Conservation (phyloP, 129 eudicot species). For the Artemisia argyi region DNA sequence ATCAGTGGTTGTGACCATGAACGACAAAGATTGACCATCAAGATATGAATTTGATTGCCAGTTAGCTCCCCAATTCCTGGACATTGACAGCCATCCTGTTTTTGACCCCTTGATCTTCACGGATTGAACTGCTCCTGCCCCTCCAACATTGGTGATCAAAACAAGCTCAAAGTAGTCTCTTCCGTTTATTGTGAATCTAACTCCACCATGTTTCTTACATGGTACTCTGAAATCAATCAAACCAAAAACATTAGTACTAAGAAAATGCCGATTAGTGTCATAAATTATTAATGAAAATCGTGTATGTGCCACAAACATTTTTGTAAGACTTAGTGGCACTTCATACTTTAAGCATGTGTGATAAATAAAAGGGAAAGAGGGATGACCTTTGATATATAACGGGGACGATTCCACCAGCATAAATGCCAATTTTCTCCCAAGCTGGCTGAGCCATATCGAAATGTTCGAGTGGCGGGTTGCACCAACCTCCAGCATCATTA, state of each 20-base stretch:
- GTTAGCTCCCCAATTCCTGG: constrained; percentile 91
- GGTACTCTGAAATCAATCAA: constrained; percentile 62
- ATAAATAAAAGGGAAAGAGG: neutral
- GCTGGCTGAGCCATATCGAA: constrained; percentile 99
- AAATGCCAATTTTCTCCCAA: constrained; percentile 89
- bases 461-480: constrained; percentile 90
- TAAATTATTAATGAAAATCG: too few relatives aligned
- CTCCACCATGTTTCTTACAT: constrained; percentile 77
- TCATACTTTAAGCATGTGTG: too few relatives aligned
- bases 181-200: constrained; percentile 78
- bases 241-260: neutral
- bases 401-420: constrained; percentile 77
- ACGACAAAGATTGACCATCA: constrained; percentile 75
- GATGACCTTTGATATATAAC: constrained; percentile 64
- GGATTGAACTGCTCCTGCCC: constrained; percentile 67
- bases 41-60: constrained; percentile 79
- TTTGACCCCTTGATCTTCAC: constrained; percentile 67
- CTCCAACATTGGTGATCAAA: constrained; percentile 62
- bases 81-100: constrained; percentile 64
- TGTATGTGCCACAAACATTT: too few relatives aligned
- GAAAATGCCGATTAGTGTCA: too few relatives aligned
- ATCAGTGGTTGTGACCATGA: constrained; percentile 74
- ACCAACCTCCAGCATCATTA: constrained; percentile 80
- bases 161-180: constrained; percentile 82
- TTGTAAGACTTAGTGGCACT: too few relatives aligned